phyloP scores from a whole-genome alignment of 345 rosid genomes.

The Populus nigra region DNA sequence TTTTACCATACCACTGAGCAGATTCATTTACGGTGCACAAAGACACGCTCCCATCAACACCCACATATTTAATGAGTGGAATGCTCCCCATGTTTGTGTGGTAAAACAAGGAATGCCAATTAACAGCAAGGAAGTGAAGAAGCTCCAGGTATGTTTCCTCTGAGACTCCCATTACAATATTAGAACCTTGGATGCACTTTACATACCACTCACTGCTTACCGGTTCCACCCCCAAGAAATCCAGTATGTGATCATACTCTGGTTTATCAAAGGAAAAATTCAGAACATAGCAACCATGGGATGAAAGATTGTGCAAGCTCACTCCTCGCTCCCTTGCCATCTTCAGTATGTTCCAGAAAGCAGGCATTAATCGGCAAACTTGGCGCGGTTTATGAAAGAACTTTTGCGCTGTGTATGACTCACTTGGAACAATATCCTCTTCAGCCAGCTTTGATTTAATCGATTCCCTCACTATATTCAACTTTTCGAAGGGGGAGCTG shows the following conservation, averaged over 20 bases:
- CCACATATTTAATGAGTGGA: slow-evolving; percentile 53
- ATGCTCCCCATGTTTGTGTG: slow-evolving; percentile 31
- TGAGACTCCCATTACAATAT: slow-evolving; percentile 44
- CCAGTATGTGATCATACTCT: slow-evolving; percentile 35
- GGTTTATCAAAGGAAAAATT: slow-evolving; percentile 44
- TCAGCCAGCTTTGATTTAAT: slow-evolving; percentile 35
- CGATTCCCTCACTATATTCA: slow-evolving; percentile 46
- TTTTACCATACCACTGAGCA: no score
- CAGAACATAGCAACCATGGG: slow-evolving; percentile 47
- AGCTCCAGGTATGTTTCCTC: slow-evolving; percentile 51
- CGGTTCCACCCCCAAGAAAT: slow-evolving; percentile 46
- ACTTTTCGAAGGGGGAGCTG: slow-evolving; percentile 25
- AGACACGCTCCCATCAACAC: slow-evolving; percentile 29
- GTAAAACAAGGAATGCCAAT: slow-evolving; percentile 45
- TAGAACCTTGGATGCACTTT: slow-evolving; percentile 54
- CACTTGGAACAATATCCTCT: slow-evolving; percentile 56
- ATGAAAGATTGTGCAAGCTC: slow-evolving; percentile 58
- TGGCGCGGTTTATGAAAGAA: slow-evolving; percentile 56
- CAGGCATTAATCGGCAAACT: slow-evolving; percentile 55
- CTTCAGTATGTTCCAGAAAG: slow-evolving; percentile 54
- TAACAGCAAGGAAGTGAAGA: slow-evolving; percentile 46
- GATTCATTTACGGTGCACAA: slow-evolving; percentile 36
- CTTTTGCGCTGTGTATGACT: slow-evolving; percentile 47
- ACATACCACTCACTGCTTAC: slow-evolving; percentile 58
- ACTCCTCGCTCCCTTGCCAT: slow-evolving; percentile 48